Evolutionary conservation across 306 rosid species (phyloP).

Genomic region (Prunus persica): DNA sequence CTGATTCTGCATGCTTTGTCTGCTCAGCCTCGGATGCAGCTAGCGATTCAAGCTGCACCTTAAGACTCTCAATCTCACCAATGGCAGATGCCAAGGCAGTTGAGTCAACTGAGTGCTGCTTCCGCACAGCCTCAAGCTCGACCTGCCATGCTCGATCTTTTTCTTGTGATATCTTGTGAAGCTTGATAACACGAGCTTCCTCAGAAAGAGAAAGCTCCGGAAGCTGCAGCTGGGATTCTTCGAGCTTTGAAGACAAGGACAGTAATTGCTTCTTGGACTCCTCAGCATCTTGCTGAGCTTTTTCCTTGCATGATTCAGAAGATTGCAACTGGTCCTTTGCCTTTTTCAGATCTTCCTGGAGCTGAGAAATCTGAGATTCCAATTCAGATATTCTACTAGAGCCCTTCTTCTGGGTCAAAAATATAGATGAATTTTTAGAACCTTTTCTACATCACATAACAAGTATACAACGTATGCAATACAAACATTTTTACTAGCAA

Average conservation of each 20-base stretch:
- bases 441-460: background rate
- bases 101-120: constrained; percentile 53
- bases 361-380: constrained; percentile 79
- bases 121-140: constrained; percentile 46
- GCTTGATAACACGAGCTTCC: constrained; percentile 51
- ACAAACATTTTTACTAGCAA: background rate
- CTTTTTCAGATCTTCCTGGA: constrained; percentile 66
- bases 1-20: constrained; percentile 39
- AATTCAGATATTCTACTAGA: constrained; percentile 81
- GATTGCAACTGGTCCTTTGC: constrained; percentile 54
- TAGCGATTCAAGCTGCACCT: constrained; percentile 60
- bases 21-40: constrained; percentile 46
- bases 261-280: constrained; percentile 56
- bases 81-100: constrained; percentile 56
- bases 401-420: constrained; percentile 59
- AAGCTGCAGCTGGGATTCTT: constrained; percentile 62
- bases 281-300: constrained; percentile 69
- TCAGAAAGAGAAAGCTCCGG: constrained; percentile 47
- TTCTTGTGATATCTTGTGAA: constrained; percentile 50
- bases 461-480: background rate
- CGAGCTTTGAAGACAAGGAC: constrained; percentile 58
- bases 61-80: constrained; percentile 68
- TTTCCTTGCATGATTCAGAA: constrained; percentile 68
- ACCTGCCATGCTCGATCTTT: constrained; percentile 47
- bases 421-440: constrained; percentile 17